Evolutionary conservation across 2,329 filamentous ascomycete genomes (phyloP).

Genomic region (Talaromyces atroroseus): DNA sequence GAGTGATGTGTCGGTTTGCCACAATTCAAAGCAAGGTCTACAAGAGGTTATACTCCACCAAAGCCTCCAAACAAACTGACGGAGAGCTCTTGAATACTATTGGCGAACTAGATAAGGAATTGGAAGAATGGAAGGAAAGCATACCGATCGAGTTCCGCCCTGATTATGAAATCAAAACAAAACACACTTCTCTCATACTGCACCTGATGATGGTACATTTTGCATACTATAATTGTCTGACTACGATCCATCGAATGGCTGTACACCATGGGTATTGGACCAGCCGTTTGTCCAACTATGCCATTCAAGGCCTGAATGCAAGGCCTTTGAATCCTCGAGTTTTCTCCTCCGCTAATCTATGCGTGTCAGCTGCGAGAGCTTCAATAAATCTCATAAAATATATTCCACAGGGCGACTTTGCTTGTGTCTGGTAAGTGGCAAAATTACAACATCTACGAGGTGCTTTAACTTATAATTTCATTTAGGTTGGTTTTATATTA

Average conservation of each 20-base stretch:
- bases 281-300: constrained; percentile 86
- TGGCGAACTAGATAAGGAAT: constrained; percentile 79
- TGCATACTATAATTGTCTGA: constrained; percentile 95
- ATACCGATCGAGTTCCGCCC: constrained; percentile 96
- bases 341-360: constrained; percentile 87
- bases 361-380: constrained; percentile 84
- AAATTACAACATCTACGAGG: not conserved
- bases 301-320: constrained; percentile 88
- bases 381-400: constrained; percentile 94
- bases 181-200: constrained; percentile 86
- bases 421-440: constrained; percentile 78
- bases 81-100: constrained; percentile 93
- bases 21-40: constrained; percentile 93
- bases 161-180: constrained; percentile 90
- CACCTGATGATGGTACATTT: constrained; percentile 94
- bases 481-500: constrained; percentile 84
- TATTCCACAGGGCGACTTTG: constrained; percentile 89
- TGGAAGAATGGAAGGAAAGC: constrained; percentile 94
- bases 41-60: constrained; percentile 85
- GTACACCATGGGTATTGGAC: constrained; percentile 99
- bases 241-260: constrained; percentile 97
- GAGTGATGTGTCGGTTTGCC: constrained; percentile 85
- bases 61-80: constrained; percentile 83
- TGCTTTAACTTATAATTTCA: constrained; percentile 23
- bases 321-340: constrained; percentile 86